Evolutionary conservation across 768 basidiomycete species (phyloP), one percentile per base, ranked within the genome.

Genomic region (Panaeolus papilionaceus): DNA sequence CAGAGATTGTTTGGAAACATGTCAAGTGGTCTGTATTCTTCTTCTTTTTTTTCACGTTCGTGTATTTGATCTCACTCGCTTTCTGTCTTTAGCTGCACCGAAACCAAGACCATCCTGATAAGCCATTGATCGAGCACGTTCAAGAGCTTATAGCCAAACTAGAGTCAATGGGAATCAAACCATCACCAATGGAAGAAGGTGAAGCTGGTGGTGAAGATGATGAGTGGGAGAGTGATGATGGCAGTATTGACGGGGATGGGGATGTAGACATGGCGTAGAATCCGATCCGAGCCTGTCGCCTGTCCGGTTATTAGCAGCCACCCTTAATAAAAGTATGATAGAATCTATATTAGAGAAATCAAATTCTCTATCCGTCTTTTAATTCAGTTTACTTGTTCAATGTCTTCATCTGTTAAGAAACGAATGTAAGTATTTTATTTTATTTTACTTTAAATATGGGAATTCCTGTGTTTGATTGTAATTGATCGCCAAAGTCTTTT

Each of bases 1-100:
- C 0, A 82, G 92, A 69, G 91, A 95, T 74, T 93, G 93, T 74
- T 76, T 97, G 66, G 91, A 94, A 69, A 94, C 92, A 8, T 95
- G 94, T 78, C 86, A 89, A 79, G 87, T 84, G 76, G 94, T 94
- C 65, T 68, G 88, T 80, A n/a, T 66, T 18, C 20, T 64, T 51
- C 45, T 66, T 70, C 23, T 4, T 42, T 11, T 16, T 42, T 16
- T 42, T 42, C 16, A 44, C 14, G 38, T 38, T 14, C 38, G 38
- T 58, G 28, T 26, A 12, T 44, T 51, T 65, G 61, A 62, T 9
- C 20, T 47, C 54, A 51, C 26, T 54, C 6, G 58, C 63, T 23
- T 73, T 49, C 61, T 39, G 38, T 45, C 38, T 61, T 40, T 71
- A 95, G 92, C 78, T 96, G 40, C 92, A 94, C 70, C 77, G 80